Percentiles rank a stretch among this genome's conserved stretches.
Conservation (phyloP, 768 basidiomycete species). For the Leccinum boreale region DNA sequence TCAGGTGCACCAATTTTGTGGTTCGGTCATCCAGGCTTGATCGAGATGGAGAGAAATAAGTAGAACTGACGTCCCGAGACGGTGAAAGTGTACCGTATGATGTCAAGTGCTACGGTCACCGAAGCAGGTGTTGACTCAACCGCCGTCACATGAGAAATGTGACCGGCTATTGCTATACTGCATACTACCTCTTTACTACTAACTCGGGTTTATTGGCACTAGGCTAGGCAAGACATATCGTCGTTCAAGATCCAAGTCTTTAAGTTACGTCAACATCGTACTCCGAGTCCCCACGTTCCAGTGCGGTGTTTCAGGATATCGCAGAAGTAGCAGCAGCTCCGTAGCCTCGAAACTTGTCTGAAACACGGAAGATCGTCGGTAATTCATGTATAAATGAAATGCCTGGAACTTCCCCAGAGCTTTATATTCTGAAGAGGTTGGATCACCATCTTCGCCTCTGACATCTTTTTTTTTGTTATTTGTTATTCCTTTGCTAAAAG, state of each 20-base stretch:
- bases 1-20: too few relatives aligned
- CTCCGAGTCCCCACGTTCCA: background rate
- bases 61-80: too few relatives aligned
- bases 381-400: background rate
- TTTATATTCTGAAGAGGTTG: background rate
- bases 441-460: background rate
- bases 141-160: background rate
- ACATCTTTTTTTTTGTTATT: background rate
- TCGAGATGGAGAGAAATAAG: background rate
- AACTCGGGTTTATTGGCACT: too few relatives aligned
- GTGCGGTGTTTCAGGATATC: background rate
- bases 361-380: background rate
- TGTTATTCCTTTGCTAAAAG: background rate
- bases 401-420: background rate
- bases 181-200: background rate
- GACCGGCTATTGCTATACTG: background rate
- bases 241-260: background rate
- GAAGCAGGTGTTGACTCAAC: too few relatives aligned
- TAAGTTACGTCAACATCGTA: background rate
- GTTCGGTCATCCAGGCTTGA: background rate
- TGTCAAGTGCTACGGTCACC: too few relatives aligned
- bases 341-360: background rate
- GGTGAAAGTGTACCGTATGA: too few relatives aligned
- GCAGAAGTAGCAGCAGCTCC: background rate
- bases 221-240: background rate